These are phyloP conservation scores for Pyrus hybrid DNA, from an alignment of 331 rosid genomes.

Conservation along the genomic window DNA sequence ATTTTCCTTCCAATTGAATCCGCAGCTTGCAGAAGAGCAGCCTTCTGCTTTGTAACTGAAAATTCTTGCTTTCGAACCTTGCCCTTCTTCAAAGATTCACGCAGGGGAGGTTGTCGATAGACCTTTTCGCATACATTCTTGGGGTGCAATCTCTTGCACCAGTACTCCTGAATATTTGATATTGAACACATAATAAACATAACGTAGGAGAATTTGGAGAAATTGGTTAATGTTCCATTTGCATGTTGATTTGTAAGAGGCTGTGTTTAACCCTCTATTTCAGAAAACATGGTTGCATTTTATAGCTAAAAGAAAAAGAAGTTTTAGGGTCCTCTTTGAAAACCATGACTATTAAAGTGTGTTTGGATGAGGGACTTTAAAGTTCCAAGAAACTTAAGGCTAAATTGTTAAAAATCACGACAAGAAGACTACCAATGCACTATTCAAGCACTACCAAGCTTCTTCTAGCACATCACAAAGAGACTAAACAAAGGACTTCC, in stretches of 20 bases:
- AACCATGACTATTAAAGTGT: too few species aligned
- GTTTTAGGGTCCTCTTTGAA: not conserved
- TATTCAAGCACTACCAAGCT: too few species aligned
- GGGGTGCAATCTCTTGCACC: conserved; percentile 90
- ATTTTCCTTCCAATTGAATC: conserved; percentile 75
- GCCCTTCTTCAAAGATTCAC: conserved; percentile 63
- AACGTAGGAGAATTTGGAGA: not conserved
- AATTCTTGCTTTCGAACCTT: conserved; percentile 65
- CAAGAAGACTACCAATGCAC: too few species aligned
- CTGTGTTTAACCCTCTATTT: not conserved
- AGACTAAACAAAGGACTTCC: too few species aligned
- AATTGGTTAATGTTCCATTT: not conserved
- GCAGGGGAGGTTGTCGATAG: conserved; percentile 78
- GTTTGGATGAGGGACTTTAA: too few species aligned
- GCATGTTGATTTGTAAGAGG: not conserved
- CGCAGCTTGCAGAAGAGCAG: conserved; percentile 68
- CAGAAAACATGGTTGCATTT: not conserved
- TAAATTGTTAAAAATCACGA: too few species aligned
- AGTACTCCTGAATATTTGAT: conserved; percentile 55
- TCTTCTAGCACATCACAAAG: too few species aligned
- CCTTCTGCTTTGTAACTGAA: conserved; percentile 57
- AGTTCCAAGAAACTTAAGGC: too few species aligned
- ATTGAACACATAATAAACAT: conserved; percentile 5
- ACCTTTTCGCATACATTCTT: conserved; percentile 89
- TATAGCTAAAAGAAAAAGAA: not conserved